Evolutionary conservation across 192 early-diverging fungal species (phyloP), one percentile per base, ranked within the genome.

Genomic region (Jimgerdemannia lactiflua): DNA sequence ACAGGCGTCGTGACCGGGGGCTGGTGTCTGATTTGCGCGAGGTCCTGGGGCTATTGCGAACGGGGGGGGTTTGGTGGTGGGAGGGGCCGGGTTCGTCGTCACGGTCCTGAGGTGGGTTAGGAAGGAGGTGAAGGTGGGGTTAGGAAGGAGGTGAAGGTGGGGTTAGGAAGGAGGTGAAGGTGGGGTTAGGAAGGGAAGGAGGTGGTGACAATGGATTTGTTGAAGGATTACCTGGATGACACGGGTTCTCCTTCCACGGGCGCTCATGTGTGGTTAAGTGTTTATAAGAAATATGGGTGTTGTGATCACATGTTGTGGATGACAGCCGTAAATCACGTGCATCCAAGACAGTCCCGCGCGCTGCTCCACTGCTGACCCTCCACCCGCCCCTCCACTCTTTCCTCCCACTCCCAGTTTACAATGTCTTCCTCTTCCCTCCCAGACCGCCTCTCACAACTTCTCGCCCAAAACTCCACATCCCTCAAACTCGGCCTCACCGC

Each of bases 401-500:
- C 29, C 29, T 29, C 29, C n/a, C 29, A 29, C 29, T 29, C 29
- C 29, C 29, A 29, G 29, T 29, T 29, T 10, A 59, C 6, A 14
- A 59, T 59, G 49, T 59, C 49, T 6, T 59, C 49, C 49, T 59
- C 49, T 59, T 59, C 49, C 49, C 67, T 64, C 67, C 64, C n/a
- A 39, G 71, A 72, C 67, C 43, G 67, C n/a, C 54, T 68, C 29
- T 39, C 54, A 43, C 71, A 77, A 7, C 71, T 77, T 67, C 20
- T 72, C 59, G 70, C 67, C 64, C 76, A 39, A 81, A 84, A 70
- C 73, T 75, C 3, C 72, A 0, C 78, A 43, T 42, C 79, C 19
- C 67, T 75, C 17, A 82, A 83, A 42, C 71, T 84, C 2, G 80
- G 84, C 2, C 64, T 84, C 0, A 89, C 90, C 3, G 90, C 91